Conservation (phyloP, 2,329 filamentous ascomycete species). For the Penicillium digitatum region DNA sequence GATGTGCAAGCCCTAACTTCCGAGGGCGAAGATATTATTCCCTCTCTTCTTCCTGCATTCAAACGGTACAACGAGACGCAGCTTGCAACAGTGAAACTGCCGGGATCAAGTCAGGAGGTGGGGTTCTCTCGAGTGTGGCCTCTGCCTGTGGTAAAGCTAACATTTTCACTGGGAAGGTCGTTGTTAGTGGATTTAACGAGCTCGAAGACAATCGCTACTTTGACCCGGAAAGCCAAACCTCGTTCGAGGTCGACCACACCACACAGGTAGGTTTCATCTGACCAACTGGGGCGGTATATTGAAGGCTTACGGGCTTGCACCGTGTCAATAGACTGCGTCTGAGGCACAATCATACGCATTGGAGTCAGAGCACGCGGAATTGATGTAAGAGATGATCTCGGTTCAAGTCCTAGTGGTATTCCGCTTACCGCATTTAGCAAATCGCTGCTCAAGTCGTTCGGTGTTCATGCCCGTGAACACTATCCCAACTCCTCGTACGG, state of each 20-base stretch:
- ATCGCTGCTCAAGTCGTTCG: slow-evolving; percentile 74
- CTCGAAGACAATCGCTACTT: slow-evolving; percentile 80
- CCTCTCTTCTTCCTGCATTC: slow-evolving; percentile 76
- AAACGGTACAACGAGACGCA: slow-evolving; percentile 96
- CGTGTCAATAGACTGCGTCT: slow-evolving; percentile 65
- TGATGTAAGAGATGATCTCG: slow-evolving; percentile 60
- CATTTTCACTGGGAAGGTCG: slow-evolving; percentile 47
- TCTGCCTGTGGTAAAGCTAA: not conserved
- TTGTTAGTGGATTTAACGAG: slow-evolving; percentile 82
- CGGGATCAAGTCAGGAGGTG: slow-evolving; percentile 76
- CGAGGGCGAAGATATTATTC: slow-evolving; percentile 63
- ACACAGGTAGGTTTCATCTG: slow-evolving; percentile 58
- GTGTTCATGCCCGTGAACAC: slow-evolving; percentile 77
- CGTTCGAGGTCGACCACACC: slow-evolving; percentile 81
- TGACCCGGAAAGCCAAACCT: slow-evolving; percentile 81
- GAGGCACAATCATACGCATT: slow-evolving; percentile 72
- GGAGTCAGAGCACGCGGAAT: slow-evolving; percentile 70
- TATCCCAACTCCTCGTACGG: slow-evolving; percentile 78
- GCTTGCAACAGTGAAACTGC: slow-evolving; percentile 81
- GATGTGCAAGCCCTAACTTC: slow-evolving; percentile 85
- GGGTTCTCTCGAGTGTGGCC: slow-evolving; percentile 12
- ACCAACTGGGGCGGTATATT: not conserved
- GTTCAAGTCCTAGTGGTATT: not conserved
- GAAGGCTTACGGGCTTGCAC: slow-evolving; percentile 12
- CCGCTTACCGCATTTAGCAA: slow-evolving; percentile 55